Percentiles rank a stretch among this genome's conserved stretches.
Evolutionary conservation across 495 filamentous ascomycete genomes (phyloP).

Genomic region (Penicillium paxilli): DNA sequence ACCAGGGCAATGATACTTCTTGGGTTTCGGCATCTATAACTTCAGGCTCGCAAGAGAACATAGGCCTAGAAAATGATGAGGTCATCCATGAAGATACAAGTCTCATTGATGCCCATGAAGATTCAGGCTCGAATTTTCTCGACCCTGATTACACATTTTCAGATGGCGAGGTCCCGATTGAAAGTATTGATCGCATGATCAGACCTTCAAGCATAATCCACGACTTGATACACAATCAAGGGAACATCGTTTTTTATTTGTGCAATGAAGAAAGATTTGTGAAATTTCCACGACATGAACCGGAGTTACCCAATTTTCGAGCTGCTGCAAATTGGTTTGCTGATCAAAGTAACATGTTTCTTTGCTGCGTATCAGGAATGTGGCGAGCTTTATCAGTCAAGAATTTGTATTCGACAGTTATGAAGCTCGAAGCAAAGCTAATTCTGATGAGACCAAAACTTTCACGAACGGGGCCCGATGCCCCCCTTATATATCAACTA

Average conservation of each 20-base stretch:
- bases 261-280: background rate
- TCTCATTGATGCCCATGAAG: background rate
- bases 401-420: too few species aligned
- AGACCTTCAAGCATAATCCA: background rate
- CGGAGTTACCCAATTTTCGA: background rate
- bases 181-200: background rate
- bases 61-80: too few species aligned
- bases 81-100: too few species aligned
- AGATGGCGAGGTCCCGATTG: background rate
- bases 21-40: background rate
- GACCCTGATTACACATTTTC: background rate
- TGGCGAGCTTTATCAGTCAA: background rate
- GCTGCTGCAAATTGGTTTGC: background rate
- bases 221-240: background rate
- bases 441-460: slow-evolving; percentile 3
- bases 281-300: background rate
- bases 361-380: background rate
- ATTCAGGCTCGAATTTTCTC: background rate
- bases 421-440: background rate
- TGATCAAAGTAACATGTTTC: background rate
- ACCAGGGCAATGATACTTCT: background rate
- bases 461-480: background rate
- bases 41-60: background rate
- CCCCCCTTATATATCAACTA: background rate
- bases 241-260: background rate